Evolutionary conservation across 2,329 filamentous ascomycete species (phyloP), one percentile per base, ranked within the genome.

Genomic region (Lomentospora prolificans): DNA sequence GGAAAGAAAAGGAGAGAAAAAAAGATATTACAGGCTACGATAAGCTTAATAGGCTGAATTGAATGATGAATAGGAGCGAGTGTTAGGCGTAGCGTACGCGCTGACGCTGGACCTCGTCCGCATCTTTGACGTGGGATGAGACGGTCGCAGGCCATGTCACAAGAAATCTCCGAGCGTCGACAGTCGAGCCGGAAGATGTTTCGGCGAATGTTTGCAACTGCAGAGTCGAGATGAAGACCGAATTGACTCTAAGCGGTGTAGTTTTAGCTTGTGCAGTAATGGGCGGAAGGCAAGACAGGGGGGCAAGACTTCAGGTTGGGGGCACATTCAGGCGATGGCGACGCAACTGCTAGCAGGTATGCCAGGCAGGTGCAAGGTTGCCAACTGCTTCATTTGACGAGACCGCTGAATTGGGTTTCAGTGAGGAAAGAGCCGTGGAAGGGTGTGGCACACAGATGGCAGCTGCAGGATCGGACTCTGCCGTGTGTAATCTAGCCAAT

Each of bases 161-260:
- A 48, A 25, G 44, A 27, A 48, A 48, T 48, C 44, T 48, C 44
- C 44, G 44, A 48, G 36, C 9, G 36, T 41, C n/a, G n/a, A n/a
- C n/a, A n/a, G n/a, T n/a, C n/a, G n/a, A n/a, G n/a, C n/a, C n/a
- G n/a, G n/a, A n/a, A n/a, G n/a, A n/a, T n/a, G n/a, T n/a, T 41
- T 41, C 36, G 36, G 36, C 36, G 36, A 41, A 41, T 41, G 36
- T 41, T 41, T 41, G 36, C 36, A 41, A 14, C 12, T 41, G 36
- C 36, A 41, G n/a, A 41, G 36, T 19, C 36, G 19, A 17, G 36
- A 41, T 3, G 36, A 41, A 41, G 14, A 41, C 36, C 19, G 36
- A 17, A 41, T 41, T 17, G 36, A 41, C n/a, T 17, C 36, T 41
- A n/a, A n/a, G n/a, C n/a, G n/a, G n/a, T n/a, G n/a, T n/a, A n/a